Conservation (phyloP, 176 grass and related monocot species). For the Bothriochloa decipiens region DNA sequence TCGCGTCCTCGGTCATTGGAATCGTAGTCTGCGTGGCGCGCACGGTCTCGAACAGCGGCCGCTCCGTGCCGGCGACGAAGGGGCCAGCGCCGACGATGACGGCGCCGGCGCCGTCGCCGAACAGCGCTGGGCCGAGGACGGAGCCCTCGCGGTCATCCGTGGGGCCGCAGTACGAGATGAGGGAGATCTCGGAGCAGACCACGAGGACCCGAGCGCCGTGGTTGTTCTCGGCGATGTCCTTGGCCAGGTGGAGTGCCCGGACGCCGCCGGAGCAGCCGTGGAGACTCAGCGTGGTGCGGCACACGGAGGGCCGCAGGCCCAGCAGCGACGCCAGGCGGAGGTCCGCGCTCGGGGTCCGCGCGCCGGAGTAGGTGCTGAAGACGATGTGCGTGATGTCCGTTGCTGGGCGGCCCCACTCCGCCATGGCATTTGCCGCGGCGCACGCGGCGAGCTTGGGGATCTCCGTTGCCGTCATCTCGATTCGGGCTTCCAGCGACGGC, state of each 20-base stretch:
- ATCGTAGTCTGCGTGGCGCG: slow-evolving; percentile 48
- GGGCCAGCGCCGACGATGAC: slow-evolving; percentile 54
- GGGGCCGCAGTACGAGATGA: slow-evolving; percentile 42
- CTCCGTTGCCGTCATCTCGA: slow-evolving; percentile 42
- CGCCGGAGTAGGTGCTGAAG: slow-evolving; percentile 57
- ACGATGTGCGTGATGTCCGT: slow-evolving; percentile 69
- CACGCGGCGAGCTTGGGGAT: slow-evolving; percentile 52
- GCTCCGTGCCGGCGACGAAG: slow-evolving; percentile 6
- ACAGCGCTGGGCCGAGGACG: slow-evolving; percentile 39
- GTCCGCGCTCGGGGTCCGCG: slow-evolving; percentile 55
- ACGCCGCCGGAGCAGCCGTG: slow-evolving; percentile 46
- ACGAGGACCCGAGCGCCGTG: slow-evolving; percentile 34
- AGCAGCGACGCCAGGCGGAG: slow-evolving; percentile 51
- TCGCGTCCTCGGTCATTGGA: slow-evolving; percentile 33
- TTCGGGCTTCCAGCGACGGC: slow-evolving; percentile 50
- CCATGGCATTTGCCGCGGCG: slow-evolving; percentile 55
- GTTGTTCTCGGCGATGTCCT: slow-evolving; percentile 82
- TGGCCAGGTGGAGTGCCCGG: slow-evolving; percentile 55
- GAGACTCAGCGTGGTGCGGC: slow-evolving; percentile 43
- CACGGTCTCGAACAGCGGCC: slow-evolving; percentile 39
- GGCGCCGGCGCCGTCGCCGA: slow-evolving; percentile 45
- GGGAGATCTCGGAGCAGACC: slow-evolving; percentile 42
- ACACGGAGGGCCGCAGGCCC: slow-evolving; percentile 42
- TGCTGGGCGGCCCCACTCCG: slow-evolving; percentile 56
- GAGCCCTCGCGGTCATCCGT: not conserved